These are phyloP conservation scores for Saksenaea oblongispora DNA, from an alignment of 371 early-diverging fungal species.

Conservation along the genomic window DNA sequence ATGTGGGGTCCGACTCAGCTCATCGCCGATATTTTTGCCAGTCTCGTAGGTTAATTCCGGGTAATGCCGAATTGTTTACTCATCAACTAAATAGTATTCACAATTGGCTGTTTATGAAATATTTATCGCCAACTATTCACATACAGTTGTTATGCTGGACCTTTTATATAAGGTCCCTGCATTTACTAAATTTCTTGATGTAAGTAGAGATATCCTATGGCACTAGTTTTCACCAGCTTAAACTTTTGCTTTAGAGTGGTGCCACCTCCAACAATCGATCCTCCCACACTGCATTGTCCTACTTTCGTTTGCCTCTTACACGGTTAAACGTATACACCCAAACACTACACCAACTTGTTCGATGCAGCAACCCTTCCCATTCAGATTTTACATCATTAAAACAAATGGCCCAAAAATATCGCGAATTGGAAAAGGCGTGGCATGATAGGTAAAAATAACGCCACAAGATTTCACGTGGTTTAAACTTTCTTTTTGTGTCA, in stretches of 20 bases:
- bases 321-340: conserved; percentile 9
- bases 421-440: conserved; percentile 9
- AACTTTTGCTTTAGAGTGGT: not conserved
- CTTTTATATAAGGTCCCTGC: conserved; percentile 20
- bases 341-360: conserved; percentile 11
- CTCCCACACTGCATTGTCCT: not conserved
- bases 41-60: conserved; percentile 23
- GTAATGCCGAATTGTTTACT: not conserved
- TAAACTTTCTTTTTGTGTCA: not conserved
- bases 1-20: conserved; percentile 45
- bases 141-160: conserved; percentile 24
- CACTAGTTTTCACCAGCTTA: not conserved
- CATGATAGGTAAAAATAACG: conserved; percentile 13
- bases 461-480: not conserved
- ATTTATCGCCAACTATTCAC: conserved; percentile 17
- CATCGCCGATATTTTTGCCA: conserved; percentile 30
- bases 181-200: conserved; percentile 26
- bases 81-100: conserved; percentile 1
- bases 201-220: conserved; percentile 10
- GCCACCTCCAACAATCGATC: not conserved
- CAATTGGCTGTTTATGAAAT: conserved; percentile 14
- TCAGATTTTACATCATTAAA: conserved; percentile 23
- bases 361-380: conserved; percentile 20
- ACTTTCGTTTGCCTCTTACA: not conserved
- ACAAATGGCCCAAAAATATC: conserved; percentile 7